These are phyloP conservation scores for Phyllostachys edulis DNA, from an alignment of 176 grass and related monocot species.

Conservation along the genomic window DNA sequence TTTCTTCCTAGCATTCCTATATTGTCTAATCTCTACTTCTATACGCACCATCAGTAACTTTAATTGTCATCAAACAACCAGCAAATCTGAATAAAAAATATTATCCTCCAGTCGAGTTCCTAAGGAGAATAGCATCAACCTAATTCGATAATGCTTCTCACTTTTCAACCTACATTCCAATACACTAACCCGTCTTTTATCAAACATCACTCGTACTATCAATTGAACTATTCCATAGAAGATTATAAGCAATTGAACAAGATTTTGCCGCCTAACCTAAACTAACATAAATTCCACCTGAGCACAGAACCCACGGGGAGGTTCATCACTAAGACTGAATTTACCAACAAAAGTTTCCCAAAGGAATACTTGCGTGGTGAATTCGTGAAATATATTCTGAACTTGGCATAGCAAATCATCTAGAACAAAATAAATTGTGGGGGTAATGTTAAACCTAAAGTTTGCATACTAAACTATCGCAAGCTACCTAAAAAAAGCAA, in stretches of 20 bases:
- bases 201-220: background rate
- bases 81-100: background rate
- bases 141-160: background rate
- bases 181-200: background rate
- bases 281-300: background rate
- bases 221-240: background rate
- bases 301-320: background rate
- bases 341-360: background rate
- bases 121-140: background rate
- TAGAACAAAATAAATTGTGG: background rate
- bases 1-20: background rate
- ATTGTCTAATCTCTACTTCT: background rate
- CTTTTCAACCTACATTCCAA: background rate
- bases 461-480: background rate
- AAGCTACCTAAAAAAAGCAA: background rate
- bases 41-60: background rate
- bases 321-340: background rate
- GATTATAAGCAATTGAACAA: background rate
- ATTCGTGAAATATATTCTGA: background rate
- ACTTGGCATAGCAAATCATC: background rate
- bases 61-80: background rate
- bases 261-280: background rate
- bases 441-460: background rate
- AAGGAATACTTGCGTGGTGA: background rate
- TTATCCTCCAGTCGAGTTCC: background rate